Conservation (phyloP, 2,329 filamentous ascomycete species). For the Xylaria sp. region DNA sequence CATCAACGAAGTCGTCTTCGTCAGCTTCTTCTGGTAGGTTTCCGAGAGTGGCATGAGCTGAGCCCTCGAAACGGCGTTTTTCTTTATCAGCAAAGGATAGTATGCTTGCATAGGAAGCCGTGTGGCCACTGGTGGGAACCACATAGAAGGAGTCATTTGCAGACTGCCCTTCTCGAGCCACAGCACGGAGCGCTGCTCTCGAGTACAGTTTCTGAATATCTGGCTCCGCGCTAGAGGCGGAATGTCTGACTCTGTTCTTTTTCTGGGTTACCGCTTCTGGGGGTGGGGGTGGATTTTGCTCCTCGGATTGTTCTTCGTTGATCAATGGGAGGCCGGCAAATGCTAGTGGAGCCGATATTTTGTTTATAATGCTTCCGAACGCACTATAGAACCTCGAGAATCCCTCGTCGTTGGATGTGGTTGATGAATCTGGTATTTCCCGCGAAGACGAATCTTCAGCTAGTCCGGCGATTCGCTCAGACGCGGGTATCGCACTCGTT, state of each 20-base stretch:
- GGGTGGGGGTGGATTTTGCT: conserved; percentile 52
- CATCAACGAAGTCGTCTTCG: conserved; percentile 91
- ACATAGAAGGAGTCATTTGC: conserved; percentile 89
- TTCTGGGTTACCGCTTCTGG: conserved; percentile 55
- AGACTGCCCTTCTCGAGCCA: conserved; percentile 74
- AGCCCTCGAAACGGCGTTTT: conserved; percentile 67
- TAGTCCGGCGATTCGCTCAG: conserved; percentile 43
- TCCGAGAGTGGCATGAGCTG: conserved; percentile 54
- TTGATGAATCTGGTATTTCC: conserved; percentile 45
- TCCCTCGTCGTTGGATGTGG: conserved; percentile 71
- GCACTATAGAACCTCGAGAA: conserved; percentile 93
- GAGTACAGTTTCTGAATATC: conserved; percentile 89
- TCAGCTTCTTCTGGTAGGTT: conserved; percentile 66
- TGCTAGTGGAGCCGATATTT: conserved; percentile 87
- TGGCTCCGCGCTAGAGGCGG: conserved; percentile 63
- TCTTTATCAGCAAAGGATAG: conserved; percentile 76
- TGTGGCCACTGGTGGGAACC: conserved; percentile 90
- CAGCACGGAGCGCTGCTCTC: conserved; percentile 81
- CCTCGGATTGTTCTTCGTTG: conserved; percentile 59
- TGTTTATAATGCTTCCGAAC: conserved; percentile 88
- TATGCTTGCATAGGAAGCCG: conserved; percentile 92
- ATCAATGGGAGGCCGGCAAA: conserved; percentile 91
- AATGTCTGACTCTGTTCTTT: conserved; percentile 52
- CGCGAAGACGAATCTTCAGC: conserved; percentile 46
- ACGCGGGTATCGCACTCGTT: conserved; percentile 65